These are phyloP conservation scores for Pichia sp. DNA, from an alignment of 1,139 yeast species.

Conservation along the genomic window DNA sequence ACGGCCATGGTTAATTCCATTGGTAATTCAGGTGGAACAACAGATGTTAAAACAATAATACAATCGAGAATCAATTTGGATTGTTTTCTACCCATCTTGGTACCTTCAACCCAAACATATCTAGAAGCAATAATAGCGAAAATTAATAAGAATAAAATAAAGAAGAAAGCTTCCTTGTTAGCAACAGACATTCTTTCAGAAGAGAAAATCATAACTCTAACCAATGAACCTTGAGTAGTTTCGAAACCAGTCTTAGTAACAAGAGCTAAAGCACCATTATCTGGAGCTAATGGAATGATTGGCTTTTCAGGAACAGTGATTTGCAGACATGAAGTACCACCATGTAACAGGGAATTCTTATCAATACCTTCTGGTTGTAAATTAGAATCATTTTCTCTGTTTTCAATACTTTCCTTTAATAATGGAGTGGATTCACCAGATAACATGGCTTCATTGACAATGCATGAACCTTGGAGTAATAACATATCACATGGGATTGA, in stretches of 20 bases:
- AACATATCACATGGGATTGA: slow-evolving; percentile 97
- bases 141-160: slow-evolving; percentile 81
- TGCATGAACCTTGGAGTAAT: slow-evolving; percentile 86
- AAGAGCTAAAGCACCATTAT: slow-evolving; percentile 87
- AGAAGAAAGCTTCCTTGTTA: slow-evolving; percentile 89
- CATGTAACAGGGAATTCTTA: slow-evolving; percentile 86
- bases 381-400: slow-evolving; percentile 71
- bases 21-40: slow-evolving; percentile 98
- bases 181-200: slow-evolving; percentile 97
- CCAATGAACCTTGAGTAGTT: slow-evolving; percentile 96
- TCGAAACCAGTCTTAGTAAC: slow-evolving; percentile 96
- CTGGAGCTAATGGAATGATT: slow-evolving; percentile 63
- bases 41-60: slow-evolving; percentile 93
- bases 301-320: slow-evolving; percentile 65
- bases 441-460: slow-evolving; percentile 65
- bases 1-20: slow-evolving; percentile 99
- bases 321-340: slow-evolving; percentile 97
- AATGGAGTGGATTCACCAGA: slow-evolving; percentile 95
- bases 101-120: slow-evolving; percentile 99
- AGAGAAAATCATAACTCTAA: slow-evolving; percentile 96
- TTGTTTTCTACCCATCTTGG: slow-evolving; percentile 92
- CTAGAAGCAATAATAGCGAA: slow-evolving; percentile 96
- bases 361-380: slow-evolving; percentile 81
- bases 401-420: slow-evolving; percentile 83
- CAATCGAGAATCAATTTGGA: slow-evolving; percentile 93